Conservation (phyloP, 73 alveolate genomes). For the Stentor coeruleus region DNA sequence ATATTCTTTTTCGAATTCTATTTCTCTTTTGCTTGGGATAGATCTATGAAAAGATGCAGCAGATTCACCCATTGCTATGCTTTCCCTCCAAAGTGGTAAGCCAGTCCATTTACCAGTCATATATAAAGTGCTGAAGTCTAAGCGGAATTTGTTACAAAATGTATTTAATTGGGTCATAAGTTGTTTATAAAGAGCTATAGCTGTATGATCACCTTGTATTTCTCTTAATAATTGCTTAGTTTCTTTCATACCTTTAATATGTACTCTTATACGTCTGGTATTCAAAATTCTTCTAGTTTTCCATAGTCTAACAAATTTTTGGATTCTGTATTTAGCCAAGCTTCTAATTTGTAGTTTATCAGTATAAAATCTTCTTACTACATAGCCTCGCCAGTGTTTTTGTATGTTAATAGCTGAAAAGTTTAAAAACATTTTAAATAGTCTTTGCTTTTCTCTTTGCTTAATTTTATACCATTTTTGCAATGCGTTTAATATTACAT, state of each 20-base stretch:
- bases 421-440: no score
- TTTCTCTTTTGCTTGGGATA: no score
- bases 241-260: background rate
- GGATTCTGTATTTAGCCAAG: background rate
- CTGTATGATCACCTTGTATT: background rate
- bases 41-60: background rate
- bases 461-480: background rate
- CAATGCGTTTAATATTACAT: background rate
- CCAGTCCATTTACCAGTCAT: background rate
- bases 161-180: background rate
- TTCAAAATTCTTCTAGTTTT: background rate
- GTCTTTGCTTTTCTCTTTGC: background rate
- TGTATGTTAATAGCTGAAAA: background rate
- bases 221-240: background rate
- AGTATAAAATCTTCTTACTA: background rate
- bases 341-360: background rate
- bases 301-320: background rate
- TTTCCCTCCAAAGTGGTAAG: background rate
- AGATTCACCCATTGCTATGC: background rate
- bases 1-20: background rate
- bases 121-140: background rate
- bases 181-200: background rate
- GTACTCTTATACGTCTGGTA: background rate
- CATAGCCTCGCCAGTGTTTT: background rate
- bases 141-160: background rate